phyloP scores from a whole-genome alignment of 2,329 filamentous ascomycete genomes.

The Pseudocercospora pini-densiflorae region DNA sequence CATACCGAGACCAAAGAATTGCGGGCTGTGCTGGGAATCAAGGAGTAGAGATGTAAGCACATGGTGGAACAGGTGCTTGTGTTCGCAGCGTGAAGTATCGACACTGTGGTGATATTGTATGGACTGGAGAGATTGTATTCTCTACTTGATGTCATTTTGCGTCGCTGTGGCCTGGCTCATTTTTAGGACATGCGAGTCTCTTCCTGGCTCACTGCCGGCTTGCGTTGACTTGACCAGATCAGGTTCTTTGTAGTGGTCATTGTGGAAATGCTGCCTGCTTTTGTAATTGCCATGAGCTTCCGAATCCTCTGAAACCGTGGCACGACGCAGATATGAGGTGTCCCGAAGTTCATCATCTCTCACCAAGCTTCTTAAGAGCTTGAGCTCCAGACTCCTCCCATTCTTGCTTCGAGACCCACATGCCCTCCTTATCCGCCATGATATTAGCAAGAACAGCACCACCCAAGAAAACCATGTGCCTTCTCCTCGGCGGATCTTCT shows the following conservation, averaged over 20 bases:
- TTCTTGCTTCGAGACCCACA: conserved; percentile 98
- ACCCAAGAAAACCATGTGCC: conserved; percentile 99
- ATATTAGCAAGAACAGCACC: conserved; percentile 97
- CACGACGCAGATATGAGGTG: not conserved
- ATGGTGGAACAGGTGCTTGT: not conserved
- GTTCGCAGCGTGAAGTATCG: not conserved
- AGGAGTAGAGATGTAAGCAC: conserved; percentile 3
- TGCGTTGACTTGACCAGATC: not conserved
- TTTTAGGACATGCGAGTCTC: not conserved
- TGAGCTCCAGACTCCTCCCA: conserved; percentile 92
- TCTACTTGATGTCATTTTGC: not conserved
- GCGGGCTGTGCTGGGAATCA: conserved; percentile 39
- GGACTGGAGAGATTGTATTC: not conserved
- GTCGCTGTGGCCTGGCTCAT: not conserved
- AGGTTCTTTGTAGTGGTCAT: not conserved
- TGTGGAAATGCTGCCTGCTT: not conserved
- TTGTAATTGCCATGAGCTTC: not conserved
- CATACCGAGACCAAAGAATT: conserved; percentile 42
- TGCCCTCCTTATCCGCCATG: conserved; percentile 98
- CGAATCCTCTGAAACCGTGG: not conserved
- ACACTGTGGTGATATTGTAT: not conserved
- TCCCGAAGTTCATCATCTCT: conserved; percentile 61
- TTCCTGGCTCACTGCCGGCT: not conserved
- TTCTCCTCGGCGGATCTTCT: conserved; percentile 91
- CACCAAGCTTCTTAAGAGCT: conserved; percentile 89